Conservation (phyloP, 257 asterid species). For the Rhazya stricta region DNA sequence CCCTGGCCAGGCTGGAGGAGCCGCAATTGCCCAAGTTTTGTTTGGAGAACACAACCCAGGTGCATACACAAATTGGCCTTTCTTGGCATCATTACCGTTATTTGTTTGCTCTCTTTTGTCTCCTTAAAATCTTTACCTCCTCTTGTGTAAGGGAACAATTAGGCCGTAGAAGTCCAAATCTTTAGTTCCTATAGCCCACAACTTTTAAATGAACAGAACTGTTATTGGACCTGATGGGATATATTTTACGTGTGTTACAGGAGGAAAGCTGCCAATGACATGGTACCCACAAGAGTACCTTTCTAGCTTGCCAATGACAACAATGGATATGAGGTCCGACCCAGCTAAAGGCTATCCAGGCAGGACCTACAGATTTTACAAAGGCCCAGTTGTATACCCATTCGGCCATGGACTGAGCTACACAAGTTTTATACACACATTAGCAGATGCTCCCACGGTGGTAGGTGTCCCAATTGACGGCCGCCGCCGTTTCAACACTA, state of each 20-base stretch:
- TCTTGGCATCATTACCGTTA: too few species aligned
- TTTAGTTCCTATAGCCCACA: not conserved
- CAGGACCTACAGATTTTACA: constrained; percentile 67
- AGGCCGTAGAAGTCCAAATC: not conserved
- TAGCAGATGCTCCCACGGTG: constrained; percentile 47
- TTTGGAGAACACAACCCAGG: constrained; percentile 90
- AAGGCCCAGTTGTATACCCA: constrained; percentile 60
- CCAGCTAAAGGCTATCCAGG: constrained; percentile 64
- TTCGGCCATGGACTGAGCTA: constrained; percentile 86
- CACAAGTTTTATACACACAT: constrained; percentile 50
- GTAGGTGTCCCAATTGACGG: constrained; percentile 52
- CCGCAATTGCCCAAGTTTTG: constrained; percentile 69
- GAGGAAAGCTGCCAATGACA: constrained; percentile 88
- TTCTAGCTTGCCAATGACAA: constrained; percentile 61
- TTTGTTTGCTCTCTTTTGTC: not conserved
- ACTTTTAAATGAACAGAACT: too few species aligned
- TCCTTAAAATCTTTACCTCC: not conserved
- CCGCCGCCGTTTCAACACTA: constrained; percentile 41
- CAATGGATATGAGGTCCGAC: constrained; percentile 65
- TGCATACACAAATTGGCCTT: not conserved
- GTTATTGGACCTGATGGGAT: not conserved
- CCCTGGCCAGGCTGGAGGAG: constrained; percentile 84
- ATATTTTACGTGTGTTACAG: constrained; percentile 21
- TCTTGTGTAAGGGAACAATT: too few species aligned
- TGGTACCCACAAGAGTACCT: constrained; percentile 85